These are phyloP conservation scores for Amanita subjunquillea DNA, from an alignment of 768 basidiomycete species.

Conservation along the genomic window DNA sequence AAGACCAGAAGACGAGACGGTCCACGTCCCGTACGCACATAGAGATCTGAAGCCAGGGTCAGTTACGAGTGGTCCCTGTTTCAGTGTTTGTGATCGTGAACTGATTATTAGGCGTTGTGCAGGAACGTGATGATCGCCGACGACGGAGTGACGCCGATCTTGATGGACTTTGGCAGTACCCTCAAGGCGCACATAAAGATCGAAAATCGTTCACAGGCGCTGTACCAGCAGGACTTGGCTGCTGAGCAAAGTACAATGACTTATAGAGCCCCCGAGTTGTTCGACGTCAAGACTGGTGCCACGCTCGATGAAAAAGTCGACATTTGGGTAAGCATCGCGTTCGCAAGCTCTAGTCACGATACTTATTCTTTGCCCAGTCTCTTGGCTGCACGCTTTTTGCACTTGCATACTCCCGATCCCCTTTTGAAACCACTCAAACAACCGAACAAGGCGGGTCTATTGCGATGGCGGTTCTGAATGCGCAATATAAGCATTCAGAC, in stretches of 20 bases:
- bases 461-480: constrained; percentile 94
- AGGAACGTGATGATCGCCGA: constrained; percentile 98
- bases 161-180: constrained; percentile 98
- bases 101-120: neutral
- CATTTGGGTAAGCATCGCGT: constrained; percentile 68
- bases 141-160: constrained; percentile 74
- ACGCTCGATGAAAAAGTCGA: constrained; percentile 91
- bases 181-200: constrained; percentile 78
- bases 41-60: constrained; percentile 95
- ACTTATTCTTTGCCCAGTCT: constrained; percentile 41
- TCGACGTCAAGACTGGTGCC: constrained; percentile 90
- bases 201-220: constrained; percentile 75
- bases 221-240: constrained; percentile 93
- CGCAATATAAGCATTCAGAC: constrained; percentile 82
- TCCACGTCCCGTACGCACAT: constrained; percentile 87
- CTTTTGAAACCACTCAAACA: constrained; percentile 88
- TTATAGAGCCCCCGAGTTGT: constrained; percentile 93
- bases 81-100: neutral
- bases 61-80: constrained; percentile 15
- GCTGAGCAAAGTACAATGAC: constrained; percentile 99
- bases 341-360: neutral
- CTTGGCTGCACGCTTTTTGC: constrained; percentile 94
- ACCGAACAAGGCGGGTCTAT: constrained; percentile 94
- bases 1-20: constrained; percentile 12
- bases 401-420: constrained; percentile 90